A percentile compares a stretch with the other conserved stretches of the same genome.
Conservation (phyloP, 2,329 filamentous ascomycete species). For the Trichoderma harzianum region DNA sequence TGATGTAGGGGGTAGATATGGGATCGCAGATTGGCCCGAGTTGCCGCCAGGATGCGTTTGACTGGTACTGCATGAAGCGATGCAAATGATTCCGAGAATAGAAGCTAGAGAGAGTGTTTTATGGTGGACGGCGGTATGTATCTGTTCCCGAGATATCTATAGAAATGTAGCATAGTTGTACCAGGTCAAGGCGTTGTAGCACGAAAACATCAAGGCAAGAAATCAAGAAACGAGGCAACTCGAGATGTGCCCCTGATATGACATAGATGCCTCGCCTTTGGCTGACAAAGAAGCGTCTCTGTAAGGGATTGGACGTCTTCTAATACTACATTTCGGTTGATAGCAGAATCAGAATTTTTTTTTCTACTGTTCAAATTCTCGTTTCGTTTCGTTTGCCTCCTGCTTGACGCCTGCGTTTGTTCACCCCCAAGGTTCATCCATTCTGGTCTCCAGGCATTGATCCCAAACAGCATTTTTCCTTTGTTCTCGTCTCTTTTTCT, state of each 20-base stretch:
- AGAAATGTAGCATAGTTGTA: neutral
- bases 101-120: neutral
- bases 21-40: neutral
- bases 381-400: slow-evolving; percentile 13
- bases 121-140: too few relatives aligned
- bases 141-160: neutral
- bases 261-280: neutral
- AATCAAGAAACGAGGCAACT: neutral
- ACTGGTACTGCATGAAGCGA: neutral
- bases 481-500: neutral
- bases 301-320: neutral
- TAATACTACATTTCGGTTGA: neutral
- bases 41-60: neutral
- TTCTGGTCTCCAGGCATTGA: neutral
- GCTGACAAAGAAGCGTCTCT: neutral
- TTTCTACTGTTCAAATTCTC: neutral
- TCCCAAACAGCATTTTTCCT: neutral
- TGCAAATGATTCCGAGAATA: neutral
- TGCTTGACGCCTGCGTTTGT: neutral
- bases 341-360: neutral
- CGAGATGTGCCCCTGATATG: neutral
- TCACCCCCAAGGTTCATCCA: neutral
- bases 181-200: neutral
- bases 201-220: neutral
- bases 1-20: neutral